Evolutionary conservation across 176 grass and related monocot genomes (phyloP).

Genomic region (Sorghum bicolor): Sorghum_bicolor_NCBIv3 NC_012872.2:8387001-8387500

Average conservation of each 20-base stretch:
- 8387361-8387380: neutral
- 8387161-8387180: neutral
- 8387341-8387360: too few species aligned
- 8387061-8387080: neutral
- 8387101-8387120: neutral
- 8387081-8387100: neutral
- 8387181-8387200: neutral
- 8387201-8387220: neutral
- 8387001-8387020: neutral
- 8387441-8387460: neutral
- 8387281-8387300: neutral
- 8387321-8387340: neutral
- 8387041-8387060: neutral
- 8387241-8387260: conserved; percentile 10
- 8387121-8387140: conserved; percentile 7
- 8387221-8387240: neutral
- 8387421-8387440: too few species aligned
- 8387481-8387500: neutral
- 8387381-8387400: neutral
- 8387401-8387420: too few species aligned
- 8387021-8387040: too few species aligned
- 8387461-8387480: neutral
- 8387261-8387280: neutral
- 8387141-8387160: neutral
- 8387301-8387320: too few species aligned